A percentile compares a stretch with the other conserved stretches of the same genome.
Conservation (phyloP, 176 grass and related monocot species). For the Rhynchospora pubera region DNA sequence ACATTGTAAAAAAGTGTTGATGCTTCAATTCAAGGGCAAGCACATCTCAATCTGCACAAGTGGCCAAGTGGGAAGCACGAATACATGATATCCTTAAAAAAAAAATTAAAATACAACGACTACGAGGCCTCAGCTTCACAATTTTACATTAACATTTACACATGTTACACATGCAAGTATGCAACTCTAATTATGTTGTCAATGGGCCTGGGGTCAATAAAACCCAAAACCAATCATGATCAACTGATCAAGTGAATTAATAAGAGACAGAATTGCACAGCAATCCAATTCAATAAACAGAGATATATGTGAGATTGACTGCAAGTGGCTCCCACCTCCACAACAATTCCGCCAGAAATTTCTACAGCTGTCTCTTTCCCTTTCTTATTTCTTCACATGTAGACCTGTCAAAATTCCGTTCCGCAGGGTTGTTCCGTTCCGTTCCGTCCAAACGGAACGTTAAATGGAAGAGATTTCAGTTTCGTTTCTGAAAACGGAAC, state of each 20-base stretch:
- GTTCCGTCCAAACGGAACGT: too few species aligned
- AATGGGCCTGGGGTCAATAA: not conserved
- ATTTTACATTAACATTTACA: not conserved
- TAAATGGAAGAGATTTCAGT: too few species aligned
- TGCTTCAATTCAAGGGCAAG: not conserved
- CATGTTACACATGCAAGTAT: not conserved
- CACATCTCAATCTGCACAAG: not conserved
- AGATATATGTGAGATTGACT: not conserved
- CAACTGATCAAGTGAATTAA: not conserved
- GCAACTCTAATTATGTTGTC: not conserved
- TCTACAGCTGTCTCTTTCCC: conserved; percentile 10
- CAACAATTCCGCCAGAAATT: not conserved
- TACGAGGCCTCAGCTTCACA: not conserved
- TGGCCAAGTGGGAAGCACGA: not conserved
- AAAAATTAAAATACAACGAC: not conserved
- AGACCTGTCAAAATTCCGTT: too few species aligned
- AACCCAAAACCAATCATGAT: not conserved
- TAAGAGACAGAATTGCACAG: not conserved
- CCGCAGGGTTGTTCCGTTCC: too few species aligned
- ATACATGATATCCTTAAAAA: not conserved
- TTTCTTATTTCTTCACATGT: too few species aligned
- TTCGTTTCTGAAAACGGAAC: too few species aligned
- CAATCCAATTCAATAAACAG: not conserved
- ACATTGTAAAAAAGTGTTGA: not conserved
- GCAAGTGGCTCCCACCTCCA: not conserved